phyloP scores from a whole-genome alignment of 371 early-diverging fungal genomes.

The Rhizopus stolonifer region DNA sequence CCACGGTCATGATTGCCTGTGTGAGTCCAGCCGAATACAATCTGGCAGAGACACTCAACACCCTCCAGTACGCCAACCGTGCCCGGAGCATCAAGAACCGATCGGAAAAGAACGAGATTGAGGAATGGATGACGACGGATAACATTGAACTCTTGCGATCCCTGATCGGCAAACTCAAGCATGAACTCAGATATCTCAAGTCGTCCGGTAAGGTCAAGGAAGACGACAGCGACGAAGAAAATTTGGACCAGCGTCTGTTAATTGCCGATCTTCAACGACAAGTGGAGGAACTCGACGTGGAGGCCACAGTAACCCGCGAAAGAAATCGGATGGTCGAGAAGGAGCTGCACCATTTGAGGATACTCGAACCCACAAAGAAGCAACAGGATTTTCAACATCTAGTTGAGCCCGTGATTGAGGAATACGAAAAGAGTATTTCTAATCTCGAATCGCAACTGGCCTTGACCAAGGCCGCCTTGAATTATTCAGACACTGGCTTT shows the following conservation, averaged over 20 bases:
- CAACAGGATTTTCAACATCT: conserved; percentile 53
- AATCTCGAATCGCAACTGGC: conserved; percentile 58
- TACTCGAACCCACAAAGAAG: conserved; percentile 10
- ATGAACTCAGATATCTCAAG: conserved; percentile 51
- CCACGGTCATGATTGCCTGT: conserved; percentile 94
- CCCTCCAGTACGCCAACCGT: conserved; percentile 89
- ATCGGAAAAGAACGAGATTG: conserved; percentile 67
- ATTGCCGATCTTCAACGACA: conserved; percentile 45
- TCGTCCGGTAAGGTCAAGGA: not conserved
- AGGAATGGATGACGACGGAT: conserved; percentile 66
- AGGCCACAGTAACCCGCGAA: conserved; percentile 37
- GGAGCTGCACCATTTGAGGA: conserved; percentile 32
- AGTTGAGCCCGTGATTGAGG: conserved; percentile 67
- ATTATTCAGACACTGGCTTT: conserved; percentile 46
- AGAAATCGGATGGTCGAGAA: conserved; percentile 39
- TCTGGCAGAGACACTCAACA: conserved; percentile 88
- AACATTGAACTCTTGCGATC: conserved; percentile 58
- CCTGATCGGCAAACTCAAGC: conserved; percentile 55
- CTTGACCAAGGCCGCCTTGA: conserved; percentile 53
- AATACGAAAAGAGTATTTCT: conserved; percentile 64
- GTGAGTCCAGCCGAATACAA: conserved; percentile 79
- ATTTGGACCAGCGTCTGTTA: conserved; percentile 30
- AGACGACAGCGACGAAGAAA: conserved; percentile 19
- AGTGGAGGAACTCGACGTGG: conserved; percentile 43
- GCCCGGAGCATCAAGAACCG: conserved; percentile 87